phyloP scores from a whole-genome alignment of 208 protist species.

The Trypanosoma avium region DNA sequence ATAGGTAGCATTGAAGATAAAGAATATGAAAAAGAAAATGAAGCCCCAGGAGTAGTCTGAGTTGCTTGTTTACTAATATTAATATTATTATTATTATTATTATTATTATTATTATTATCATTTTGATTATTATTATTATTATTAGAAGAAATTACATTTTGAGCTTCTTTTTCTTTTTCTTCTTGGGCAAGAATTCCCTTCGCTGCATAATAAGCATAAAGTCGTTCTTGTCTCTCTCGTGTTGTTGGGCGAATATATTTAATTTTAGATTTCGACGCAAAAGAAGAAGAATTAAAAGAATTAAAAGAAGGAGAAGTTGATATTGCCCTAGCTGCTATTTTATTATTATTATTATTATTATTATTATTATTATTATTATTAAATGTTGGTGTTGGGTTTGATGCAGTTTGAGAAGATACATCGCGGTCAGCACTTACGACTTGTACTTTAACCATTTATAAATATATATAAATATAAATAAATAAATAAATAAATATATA shows the following conservation, averaged over 20 bases:
- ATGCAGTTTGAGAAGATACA: background rate
- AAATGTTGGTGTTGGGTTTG: background rate
- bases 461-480: constrained; percentile 4
- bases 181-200: constrained; percentile 9
- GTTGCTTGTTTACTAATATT: background rate
- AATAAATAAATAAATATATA: background rate
- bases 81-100: background rate
- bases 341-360: background rate
- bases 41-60: background rate
- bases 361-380: background rate
- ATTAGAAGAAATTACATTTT: too few relatives aligned
- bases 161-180: too few relatives aligned
- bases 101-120: background rate
- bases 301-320: background rate
- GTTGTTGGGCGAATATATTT: constrained; percentile 19
- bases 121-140: background rate
- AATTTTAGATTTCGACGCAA: background rate
- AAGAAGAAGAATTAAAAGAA: background rate
- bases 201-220: constrained; percentile 26
- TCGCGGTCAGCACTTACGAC: too few relatives aligned
- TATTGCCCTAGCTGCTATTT: too few relatives aligned
- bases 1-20: too few relatives aligned
- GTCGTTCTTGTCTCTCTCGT: constrained; percentile 10
- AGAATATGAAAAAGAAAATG: too few relatives aligned
- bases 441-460: too few relatives aligned